Evolutionary conservation across 1,284 basidiomycete genomes (phyloP).

Genomic region (Trametes pubescens): DNA sequence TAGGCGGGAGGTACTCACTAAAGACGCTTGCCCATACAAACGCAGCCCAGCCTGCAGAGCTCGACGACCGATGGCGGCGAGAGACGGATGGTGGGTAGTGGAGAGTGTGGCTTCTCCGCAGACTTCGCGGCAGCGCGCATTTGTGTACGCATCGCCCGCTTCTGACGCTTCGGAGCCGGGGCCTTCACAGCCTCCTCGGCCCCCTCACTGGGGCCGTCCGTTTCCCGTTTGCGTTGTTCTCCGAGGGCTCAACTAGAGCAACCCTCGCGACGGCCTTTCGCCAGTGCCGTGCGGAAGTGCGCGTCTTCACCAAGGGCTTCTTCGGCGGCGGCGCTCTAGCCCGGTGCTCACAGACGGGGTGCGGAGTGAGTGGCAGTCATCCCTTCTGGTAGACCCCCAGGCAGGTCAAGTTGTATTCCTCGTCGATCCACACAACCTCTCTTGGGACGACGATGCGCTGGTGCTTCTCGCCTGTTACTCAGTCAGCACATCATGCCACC

Average conservation of each 20-base stretch:
- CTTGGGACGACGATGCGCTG: constrained; percentile 5
- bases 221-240: constrained; percentile 12
- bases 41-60: too few relatives aligned
- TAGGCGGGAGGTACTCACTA: too few relatives aligned
- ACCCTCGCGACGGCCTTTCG: not conserved
- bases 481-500: not conserved
- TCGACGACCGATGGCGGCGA: too few relatives aligned
- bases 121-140: too few relatives aligned
- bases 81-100: constrained; percentile 2
- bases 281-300: not conserved
- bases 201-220: not conserved
- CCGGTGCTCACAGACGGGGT: not conserved
- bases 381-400: constrained; percentile 9
- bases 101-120: too few relatives aligned
- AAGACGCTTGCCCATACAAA: too few relatives aligned
- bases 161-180: constrained; percentile 5
- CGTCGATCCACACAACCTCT: constrained; percentile 9
- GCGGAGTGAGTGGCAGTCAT: not conserved
- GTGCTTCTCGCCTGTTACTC: constrained; percentile 7
- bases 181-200: not conserved
- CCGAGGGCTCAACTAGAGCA: not conserved
- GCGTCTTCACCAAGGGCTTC: not conserved
- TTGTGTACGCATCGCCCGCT: not conserved
- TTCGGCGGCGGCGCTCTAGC: not conserved
- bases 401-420: constrained; percentile 9